Evolutionary conservation across 2,329 filamentous ascomycete genomes (phyloP), one percentile per base, ranked within the genome.

Genomic region (Chaetomiaceae sp.): DNA sequence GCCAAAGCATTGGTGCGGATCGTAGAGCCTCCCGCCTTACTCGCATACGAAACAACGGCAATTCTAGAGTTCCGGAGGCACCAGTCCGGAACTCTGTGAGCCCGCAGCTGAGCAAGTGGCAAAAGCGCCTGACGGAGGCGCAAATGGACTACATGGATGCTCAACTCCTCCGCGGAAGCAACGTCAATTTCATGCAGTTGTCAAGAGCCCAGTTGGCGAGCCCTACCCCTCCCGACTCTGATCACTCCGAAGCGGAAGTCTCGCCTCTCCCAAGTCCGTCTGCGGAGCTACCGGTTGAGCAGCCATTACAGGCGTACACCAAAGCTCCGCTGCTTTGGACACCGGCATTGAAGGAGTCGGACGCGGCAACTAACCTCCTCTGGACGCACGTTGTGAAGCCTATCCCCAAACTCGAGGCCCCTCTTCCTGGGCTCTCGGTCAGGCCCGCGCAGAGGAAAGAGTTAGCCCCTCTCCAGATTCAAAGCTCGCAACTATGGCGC

Each of bases 181-280:
- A 66, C 52, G 55, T 73, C 57, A 75, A 73, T 58, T 71, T 71
- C 60, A 54, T 74, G 41, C 62, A 70, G 45, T 55, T 73, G 47
- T 61, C 71, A 2, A 46, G 46, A 30, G 53, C 59, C 30, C 69
- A 72, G 49, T 61, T 79, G 3, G 74, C 71, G 33, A 81, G 76
- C 58, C 77, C 78, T 29, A 82, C 79, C 42, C 78, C 78, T 45
- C 75, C 77, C 7, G 77, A 81, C 48, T 79, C 74, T 14, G 73
- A 78, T 51, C 69, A 73, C 47, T 73, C 73, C 41, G 68, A 68
- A 30, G 69, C 73, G 4, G 62, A 64, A 14, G 38, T 38, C 5
- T 51, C 53, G 6, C 42, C 46, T 37, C 5, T 59, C 4, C 40
- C 53, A 7, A 43, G 25, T n/a, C 25, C 33, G 10, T 25, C 45